Conservation (phyloP, 2,329 filamentous ascomycete species). For the Lasiodiplodia sp. region DNA sequence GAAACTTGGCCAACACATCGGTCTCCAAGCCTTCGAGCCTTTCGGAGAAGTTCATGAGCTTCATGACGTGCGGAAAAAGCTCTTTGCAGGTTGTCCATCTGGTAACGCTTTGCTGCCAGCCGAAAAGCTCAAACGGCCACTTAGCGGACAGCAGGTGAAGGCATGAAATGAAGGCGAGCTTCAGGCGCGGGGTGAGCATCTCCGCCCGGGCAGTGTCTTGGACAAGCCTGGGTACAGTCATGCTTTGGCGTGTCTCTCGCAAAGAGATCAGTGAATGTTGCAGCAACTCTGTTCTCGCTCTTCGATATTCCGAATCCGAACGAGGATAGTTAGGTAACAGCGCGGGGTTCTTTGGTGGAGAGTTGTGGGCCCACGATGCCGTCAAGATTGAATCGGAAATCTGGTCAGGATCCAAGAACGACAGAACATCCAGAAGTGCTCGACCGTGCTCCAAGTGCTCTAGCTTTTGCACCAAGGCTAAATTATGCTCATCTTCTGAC, state of each 20-base stretch:
- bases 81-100: constrained; percentile 32
- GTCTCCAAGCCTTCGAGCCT: constrained; percentile 15
- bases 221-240: neutral
- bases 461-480: constrained; percentile 28
- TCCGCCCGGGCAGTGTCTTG: neutral
- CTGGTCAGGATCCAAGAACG: constrained; percentile 33
- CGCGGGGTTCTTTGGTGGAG: neutral
- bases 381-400: constrained; percentile 31
- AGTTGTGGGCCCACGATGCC: neutral
- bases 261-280: constrained; percentile 20
- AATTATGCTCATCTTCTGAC: neutral
- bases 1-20: neutral
- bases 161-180: neutral
- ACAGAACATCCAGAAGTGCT: constrained; percentile 31
- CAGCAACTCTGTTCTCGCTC: constrained; percentile 30
- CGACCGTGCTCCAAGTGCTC: constrained; percentile 29
- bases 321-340: constrained; percentile 22
- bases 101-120: constrained; percentile 32
- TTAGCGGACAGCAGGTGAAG: constrained; percentile 30
- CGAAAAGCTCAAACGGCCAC: constrained; percentile 34
- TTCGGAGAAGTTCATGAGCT: constrained; percentile 6
- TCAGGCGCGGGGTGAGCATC: neutral
- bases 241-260: neutral
- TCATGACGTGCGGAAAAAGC: constrained; percentile 32
- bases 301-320: constrained; percentile 4